Evolutionary conservation across 1,139 yeast genomes (phyloP).

Genomic region (Hanseniaspora gamundiae): DNA sequence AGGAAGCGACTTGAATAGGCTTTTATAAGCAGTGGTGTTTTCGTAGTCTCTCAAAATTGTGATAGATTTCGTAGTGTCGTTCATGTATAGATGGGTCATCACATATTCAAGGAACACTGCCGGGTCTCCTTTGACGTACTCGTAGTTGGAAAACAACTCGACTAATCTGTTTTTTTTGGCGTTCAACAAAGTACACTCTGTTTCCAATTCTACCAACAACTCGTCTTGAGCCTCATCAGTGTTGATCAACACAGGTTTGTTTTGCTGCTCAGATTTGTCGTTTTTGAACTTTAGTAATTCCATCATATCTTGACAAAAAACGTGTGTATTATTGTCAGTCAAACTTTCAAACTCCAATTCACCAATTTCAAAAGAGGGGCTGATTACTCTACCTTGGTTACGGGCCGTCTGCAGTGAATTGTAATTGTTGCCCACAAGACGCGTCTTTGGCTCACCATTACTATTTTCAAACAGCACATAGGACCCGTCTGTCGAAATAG

Average conservation of each 20-base stretch:
- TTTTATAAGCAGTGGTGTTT: background rate
- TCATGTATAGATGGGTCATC: conserved; percentile 1
- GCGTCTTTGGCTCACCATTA: conserved; percentile 9
- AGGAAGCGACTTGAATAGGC: conserved; percentile 1
- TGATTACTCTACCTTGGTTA: conserved; percentile 4
- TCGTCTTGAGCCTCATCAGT: conserved; percentile 7
- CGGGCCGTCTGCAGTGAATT: conserved; percentile 3
- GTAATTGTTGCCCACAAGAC: conserved; percentile 6
- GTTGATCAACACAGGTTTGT: background rate
- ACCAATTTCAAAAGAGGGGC: conserved; percentile 15
- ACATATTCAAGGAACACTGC: conserved; percentile 9
- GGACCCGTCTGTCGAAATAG: conserved; percentile 5
- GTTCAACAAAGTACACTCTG: conserved; percentile 16
- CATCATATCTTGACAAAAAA: conserved; percentile 22
- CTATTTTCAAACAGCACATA: conserved; percentile 3
- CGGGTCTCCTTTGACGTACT: conserved; percentile 16
- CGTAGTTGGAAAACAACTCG: conserved; percentile 17
- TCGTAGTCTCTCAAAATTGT: background rate
- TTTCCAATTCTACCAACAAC: conserved; percentile 13
- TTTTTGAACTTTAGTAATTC: conserved; percentile 13
- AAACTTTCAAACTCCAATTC: conserved; percentile 21
- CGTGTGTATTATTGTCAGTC: conserved; percentile 21
- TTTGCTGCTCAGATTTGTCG: conserved; percentile 5
- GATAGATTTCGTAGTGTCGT: background rate
- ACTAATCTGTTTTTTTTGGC: conserved; percentile 16